These are phyloP conservation scores for Inosperma sp. DNA, from an alignment of 768 basidiomycete species.

Conservation along the genomic window DNA sequence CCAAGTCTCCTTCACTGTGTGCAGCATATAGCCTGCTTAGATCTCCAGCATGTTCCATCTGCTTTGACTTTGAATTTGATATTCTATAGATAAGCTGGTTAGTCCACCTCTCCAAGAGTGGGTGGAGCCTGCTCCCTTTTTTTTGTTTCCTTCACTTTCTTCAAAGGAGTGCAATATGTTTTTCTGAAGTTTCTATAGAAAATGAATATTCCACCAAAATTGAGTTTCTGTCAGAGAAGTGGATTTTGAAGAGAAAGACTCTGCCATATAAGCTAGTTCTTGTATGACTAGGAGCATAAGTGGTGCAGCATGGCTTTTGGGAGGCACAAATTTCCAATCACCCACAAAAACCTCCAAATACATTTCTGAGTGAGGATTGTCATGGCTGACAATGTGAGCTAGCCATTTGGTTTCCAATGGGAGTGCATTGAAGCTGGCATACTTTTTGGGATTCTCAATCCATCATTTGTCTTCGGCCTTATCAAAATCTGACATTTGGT, in stretches of 20 bases:
- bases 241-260: background rate
- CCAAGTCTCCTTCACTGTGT: background rate
- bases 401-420: background rate
- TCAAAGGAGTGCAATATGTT: background rate
- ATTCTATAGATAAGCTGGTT: background rate
- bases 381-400: background rate
- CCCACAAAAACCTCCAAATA: background rate
- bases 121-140: background rate
- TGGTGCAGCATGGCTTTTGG: background rate
- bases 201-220: background rate
- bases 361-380: background rate
- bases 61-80: background rate
- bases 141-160: background rate
- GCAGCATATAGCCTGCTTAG: background rate
- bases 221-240: background rate
- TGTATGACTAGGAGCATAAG: background rate
- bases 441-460: background rate
- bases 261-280: background rate
- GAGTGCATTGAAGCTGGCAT: background rate
- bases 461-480: slow-evolving; percentile 3
- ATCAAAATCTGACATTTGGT: no score
- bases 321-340: background rate
- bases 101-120: background rate
- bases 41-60: background rate
- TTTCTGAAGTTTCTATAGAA: background rate